Percentiles rank a stretch among this genome's conserved stretches.
Conservation (phyloP, 345 rosid genomes). For the Brassica cretica region DNA sequence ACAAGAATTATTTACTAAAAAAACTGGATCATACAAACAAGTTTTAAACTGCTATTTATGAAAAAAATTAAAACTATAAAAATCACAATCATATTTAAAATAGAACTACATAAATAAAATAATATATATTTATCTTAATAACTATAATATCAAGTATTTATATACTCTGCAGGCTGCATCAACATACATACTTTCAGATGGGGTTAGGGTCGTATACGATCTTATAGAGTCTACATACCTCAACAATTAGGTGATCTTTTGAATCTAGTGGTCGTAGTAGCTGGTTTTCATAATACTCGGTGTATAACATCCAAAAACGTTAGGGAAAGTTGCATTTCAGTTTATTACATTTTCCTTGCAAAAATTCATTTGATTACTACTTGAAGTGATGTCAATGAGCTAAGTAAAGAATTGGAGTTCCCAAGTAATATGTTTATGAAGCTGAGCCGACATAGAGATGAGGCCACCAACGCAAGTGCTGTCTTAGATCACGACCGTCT, state of each 20-base stretch:
- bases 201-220: neutral
- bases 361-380: neutral
- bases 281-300: conserved; percentile 11
- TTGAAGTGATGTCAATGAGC: conserved; percentile 4
- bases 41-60: neutral
- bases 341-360: neutral
- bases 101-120: neutral
- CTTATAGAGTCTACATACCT: conserved; percentile 8
- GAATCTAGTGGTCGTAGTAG: conserved; percentile 26
- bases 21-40: neutral
- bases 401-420: conserved; percentile 28
- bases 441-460: conserved; percentile 71
- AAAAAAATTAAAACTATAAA: neutral
- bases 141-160: too few species aligned
- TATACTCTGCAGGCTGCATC: neutral
- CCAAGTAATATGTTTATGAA: conserved; percentile 44
- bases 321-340: neutral
- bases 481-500: conserved; percentile 49
- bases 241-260: conserved; percentile 15
- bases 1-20: neutral
- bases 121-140: too few species aligned
- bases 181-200: neutral
- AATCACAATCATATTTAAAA: neutral
- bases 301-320: conserved; percentile 19
- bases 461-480: conserved; percentile 85